A percentile compares a stretch with the other conserved stretches of the same genome.
These are phyloP conservation scores for Kuraishia capsulata DNA, from an alignment of 805 yeast genomes.

Conservation along the genomic window DNA sequence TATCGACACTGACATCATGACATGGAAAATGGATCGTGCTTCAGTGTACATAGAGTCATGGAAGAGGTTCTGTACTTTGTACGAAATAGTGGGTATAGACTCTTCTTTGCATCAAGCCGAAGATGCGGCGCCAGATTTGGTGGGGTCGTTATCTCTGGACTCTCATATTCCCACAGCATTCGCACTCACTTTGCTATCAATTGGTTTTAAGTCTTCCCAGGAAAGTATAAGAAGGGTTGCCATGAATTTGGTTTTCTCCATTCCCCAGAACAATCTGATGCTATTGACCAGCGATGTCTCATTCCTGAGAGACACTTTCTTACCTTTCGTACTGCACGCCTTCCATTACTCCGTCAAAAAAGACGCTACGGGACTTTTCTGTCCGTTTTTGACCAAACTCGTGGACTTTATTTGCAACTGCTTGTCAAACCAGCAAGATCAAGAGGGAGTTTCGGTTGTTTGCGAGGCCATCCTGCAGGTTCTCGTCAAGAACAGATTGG, in stretches of 20 bases:
- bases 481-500: slow-evolving; percentile 34
- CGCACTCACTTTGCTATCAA: slow-evolving; percentile 64
- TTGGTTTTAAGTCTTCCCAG: slow-evolving; percentile 69
- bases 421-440: slow-evolving; percentile 18
- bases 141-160: slow-evolving; percentile 35
- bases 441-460: slow-evolving; percentile 9
- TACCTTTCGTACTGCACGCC: slow-evolving; percentile 59
- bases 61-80: slow-evolving; percentile 65
- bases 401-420: slow-evolving; percentile 33
- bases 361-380: slow-evolving; percentile 23
- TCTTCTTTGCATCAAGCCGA: slow-evolving; percentile 80
- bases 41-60: slow-evolving; percentile 39
- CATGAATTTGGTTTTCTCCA: slow-evolving; percentile 41
- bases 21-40: slow-evolving; percentile 26
- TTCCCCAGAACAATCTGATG: slow-evolving; percentile 35
- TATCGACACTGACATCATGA: slow-evolving; percentile 28
- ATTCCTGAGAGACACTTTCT: slow-evolving; percentile 31
- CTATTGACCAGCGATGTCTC: slow-evolving; percentile 33
- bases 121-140: slow-evolving; percentile 62
- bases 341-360: slow-evolving; percentile 42
- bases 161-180: slow-evolving; percentile 57
- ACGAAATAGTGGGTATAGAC: slow-evolving; percentile 76
- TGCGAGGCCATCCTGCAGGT: slow-evolving; percentile 29
- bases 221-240: slow-evolving; percentile 68
- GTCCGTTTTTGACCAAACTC: slow-evolving; percentile 52